Percentiles rank a stretch among this genome's conserved stretches.
These are phyloP conservation scores for Lobosporangium transversale DNA, from an alignment of 192 early-diverging fungal genomes.

Conservation along the genomic window DNA sequence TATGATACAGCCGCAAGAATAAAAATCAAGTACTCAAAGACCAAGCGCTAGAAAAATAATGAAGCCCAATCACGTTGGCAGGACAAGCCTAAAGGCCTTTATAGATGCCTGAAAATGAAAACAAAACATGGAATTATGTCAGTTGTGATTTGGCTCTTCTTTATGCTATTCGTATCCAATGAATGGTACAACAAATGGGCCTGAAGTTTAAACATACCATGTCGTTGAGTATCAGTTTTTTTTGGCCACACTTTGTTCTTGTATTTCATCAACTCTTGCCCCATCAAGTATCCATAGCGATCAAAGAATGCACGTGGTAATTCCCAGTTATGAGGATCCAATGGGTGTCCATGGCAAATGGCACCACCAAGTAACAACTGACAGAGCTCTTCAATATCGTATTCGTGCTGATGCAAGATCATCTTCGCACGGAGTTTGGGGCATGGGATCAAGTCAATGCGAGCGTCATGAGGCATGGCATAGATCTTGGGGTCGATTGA, in stretches of 20 bases:
- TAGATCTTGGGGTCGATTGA: slow-evolving; percentile 48
- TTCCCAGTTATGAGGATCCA: slow-evolving; percentile 56
- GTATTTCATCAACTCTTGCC: slow-evolving; percentile 44
- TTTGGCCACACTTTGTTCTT: slow-evolving; percentile 55
- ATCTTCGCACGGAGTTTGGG: slow-evolving; percentile 52
- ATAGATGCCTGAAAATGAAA: slow-evolving; percentile 15
- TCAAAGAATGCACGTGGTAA: slow-evolving; percentile 55
- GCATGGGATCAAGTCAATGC: slow-evolving; percentile 57
- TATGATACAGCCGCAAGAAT: slow-evolving; percentile 30
- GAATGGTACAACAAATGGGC: no score
- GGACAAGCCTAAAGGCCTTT: slow-evolving; percentile 21
- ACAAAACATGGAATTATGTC: neutral
- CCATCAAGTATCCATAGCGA: slow-evolving; percentile 53
- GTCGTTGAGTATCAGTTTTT: slow-evolving; percentile 27
- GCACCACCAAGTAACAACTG: slow-evolving; percentile 52
- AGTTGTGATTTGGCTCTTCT: neutral
- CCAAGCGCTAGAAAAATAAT: neutral
- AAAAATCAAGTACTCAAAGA: slow-evolving; percentile 6
- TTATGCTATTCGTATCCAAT: neutral
- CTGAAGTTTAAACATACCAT: slow-evolving; percentile 14
- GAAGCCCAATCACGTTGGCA: neutral
- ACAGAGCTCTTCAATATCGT: slow-evolving; percentile 53
- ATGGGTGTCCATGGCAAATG: slow-evolving; percentile 54
- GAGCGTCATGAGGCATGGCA: slow-evolving; percentile 44
- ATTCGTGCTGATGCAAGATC: slow-evolving; percentile 50